Evolutionary conservation across 768 basidiomycete genomes (phyloP).

Genomic region (Pholiota microspora): DNA sequence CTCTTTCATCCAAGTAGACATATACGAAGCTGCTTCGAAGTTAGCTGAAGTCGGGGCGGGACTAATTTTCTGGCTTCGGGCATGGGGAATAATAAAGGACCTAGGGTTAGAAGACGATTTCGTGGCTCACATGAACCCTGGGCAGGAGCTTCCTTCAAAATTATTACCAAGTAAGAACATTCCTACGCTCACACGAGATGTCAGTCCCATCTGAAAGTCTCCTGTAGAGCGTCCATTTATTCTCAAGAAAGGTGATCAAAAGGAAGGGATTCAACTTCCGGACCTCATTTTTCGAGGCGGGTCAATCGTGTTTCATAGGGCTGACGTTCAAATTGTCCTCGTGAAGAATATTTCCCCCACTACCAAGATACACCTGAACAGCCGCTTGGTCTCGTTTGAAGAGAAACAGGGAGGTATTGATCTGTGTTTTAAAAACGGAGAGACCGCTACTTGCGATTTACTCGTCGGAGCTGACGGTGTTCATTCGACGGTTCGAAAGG

Average conservation of each 20-base stretch:
- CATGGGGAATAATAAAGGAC: slow-evolving; percentile 39
- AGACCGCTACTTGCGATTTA: slow-evolving; percentile 45
- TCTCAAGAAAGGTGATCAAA: slow-evolving; percentile 15
- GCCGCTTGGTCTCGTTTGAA: slow-evolving; percentile 41
- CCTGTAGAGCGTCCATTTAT: slow-evolving; percentile 7
- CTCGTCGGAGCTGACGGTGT: slow-evolving; percentile 42
- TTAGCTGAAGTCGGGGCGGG: slow-evolving; percentile 47
- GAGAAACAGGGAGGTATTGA: slow-evolving; percentile 23
- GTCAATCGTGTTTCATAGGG: slow-evolving; percentile 37
- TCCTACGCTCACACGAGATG: background rate
- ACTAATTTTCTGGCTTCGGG: slow-evolving; percentile 39
- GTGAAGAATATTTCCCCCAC: slow-evolving; percentile 37
- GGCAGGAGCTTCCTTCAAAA: background rate
- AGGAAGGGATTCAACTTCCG: slow-evolving; percentile 17
- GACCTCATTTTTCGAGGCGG: slow-evolving; percentile 15
- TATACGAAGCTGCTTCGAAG: slow-evolving; percentile 42
- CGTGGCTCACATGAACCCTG: background rate
- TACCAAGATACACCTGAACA: slow-evolving; percentile 35
- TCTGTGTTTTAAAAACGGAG: slow-evolving; percentile 45
- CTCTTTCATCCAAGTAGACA: slow-evolving; percentile 32
- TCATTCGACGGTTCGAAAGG: slow-evolving; percentile 31
- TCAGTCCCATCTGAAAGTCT: too few species aligned
- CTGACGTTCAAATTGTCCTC: slow-evolving; percentile 49
- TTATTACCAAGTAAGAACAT: background rate
- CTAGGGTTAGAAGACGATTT: slow-evolving; percentile 32